Conservation (phyloP, 2,329 filamentous ascomycete genomes). For the Penicillium sp. region DNA sequence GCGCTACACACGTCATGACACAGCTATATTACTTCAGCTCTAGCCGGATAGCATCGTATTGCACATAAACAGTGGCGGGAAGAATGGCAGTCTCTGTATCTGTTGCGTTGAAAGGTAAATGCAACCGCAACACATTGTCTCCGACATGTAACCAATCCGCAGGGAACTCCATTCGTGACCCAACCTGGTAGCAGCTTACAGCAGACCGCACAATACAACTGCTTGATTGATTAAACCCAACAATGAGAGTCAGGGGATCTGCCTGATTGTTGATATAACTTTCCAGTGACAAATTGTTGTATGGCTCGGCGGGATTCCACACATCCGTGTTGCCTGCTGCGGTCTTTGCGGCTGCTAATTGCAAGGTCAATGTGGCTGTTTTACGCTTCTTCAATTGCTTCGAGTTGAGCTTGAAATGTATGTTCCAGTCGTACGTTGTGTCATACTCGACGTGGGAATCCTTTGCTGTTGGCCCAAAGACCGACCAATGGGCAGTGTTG, state of each 20-base stretch:
- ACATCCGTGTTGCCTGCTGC: slow-evolving; percentile 61
- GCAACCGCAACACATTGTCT: slow-evolving; percentile 56
- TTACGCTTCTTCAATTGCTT: slow-evolving; percentile 43
- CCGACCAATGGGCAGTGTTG: slow-evolving; percentile 66
- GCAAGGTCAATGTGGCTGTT: slow-evolving; percentile 59
- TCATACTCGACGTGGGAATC: slow-evolving; percentile 43
- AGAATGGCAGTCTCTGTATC: slow-evolving; percentile 58
- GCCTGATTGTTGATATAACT: slow-evolving; percentile 48
- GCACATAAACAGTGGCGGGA: slow-evolving; percentile 57
- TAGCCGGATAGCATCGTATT: slow-evolving; percentile 63
- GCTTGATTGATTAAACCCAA: slow-evolving; percentile 53
- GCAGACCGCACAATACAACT: slow-evolving; percentile 61
- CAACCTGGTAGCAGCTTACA: slow-evolving; percentile 61
- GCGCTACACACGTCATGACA: neutral
- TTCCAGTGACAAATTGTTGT: slow-evolving; percentile 53
- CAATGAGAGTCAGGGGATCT: slow-evolving; percentile 22
- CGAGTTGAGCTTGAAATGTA: slow-evolving; percentile 51
- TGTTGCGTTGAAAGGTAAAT: slow-evolving; percentile 59
- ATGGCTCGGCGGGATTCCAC: slow-evolving; percentile 53
- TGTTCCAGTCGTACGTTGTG: slow-evolving; percentile 57
- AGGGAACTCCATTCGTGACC: slow-evolving; percentile 60
- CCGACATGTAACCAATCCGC: slow-evolving; percentile 49
- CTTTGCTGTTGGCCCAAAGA: slow-evolving; percentile 50
- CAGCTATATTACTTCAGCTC: slow-evolving; percentile 43
- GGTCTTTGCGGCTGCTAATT: slow-evolving; percentile 62